These are phyloP conservation scores for Sistotremastrum suecicum DNA, from an alignment of 768 basidiomycete species.

Conservation along the genomic window DNA sequence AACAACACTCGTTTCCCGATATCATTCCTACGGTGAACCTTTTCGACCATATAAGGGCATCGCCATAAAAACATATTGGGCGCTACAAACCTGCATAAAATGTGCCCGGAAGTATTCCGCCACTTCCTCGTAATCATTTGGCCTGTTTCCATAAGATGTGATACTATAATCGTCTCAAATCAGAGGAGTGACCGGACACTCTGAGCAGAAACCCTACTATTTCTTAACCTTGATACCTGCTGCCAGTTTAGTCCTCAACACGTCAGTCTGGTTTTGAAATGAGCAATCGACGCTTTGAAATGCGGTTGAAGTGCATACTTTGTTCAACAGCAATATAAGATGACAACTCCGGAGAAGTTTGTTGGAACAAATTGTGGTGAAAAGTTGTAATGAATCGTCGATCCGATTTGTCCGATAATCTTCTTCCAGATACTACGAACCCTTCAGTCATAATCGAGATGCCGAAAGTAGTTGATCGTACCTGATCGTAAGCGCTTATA, in stretches of 20 bases:
- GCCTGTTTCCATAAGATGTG: constrained; percentile 60
- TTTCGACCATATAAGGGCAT: background rate
- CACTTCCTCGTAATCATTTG: constrained; percentile 57
- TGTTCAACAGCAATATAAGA: constrained; percentile 65
- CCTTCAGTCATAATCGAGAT: background rate
- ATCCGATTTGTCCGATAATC: constrained; percentile 67
- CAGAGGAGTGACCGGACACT: background rate
- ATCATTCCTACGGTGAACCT: constrained; percentile 46
- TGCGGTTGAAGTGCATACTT: constrained; percentile 28
- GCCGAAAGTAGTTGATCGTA: constrained; percentile 13
- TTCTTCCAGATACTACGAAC: constrained; percentile 60
- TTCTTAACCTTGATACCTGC: constrained; percentile 55
- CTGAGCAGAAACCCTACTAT: constrained; percentile 37
- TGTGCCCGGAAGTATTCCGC: constrained; percentile 77
- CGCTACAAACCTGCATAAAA: constrained; percentile 42
- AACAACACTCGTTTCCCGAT: constrained; percentile 43
- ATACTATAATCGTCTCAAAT: constrained; percentile 30
- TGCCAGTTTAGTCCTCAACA: constrained; percentile 58
- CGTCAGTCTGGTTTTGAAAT: constrained; percentile 39
- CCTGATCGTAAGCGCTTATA: constrained; percentile 81
- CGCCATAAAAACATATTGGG: background rate
- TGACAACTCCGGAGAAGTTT: constrained; percentile 59
- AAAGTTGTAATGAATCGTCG: constrained; percentile 70
- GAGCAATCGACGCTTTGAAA: constrained; percentile 4
- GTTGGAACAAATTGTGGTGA: constrained; percentile 62